Conservation (phyloP, 2,329 filamentous ascomycete genomes). For the Aspergillus fumigatiaffinis region DNA sequence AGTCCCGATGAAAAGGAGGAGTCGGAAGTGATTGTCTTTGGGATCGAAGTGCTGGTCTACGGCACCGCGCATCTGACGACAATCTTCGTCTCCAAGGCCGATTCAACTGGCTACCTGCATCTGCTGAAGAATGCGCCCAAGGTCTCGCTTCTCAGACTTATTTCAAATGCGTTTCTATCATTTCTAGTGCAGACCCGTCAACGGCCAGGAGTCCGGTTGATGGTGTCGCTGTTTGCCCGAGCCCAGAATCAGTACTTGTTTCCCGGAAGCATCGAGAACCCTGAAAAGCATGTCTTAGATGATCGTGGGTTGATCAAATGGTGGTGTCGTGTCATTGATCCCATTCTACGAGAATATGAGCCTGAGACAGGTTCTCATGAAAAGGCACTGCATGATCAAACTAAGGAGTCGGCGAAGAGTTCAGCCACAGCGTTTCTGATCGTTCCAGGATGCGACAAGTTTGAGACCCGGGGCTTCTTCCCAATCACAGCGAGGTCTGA, state of each 20-base stretch:
- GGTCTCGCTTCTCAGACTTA: constrained; percentile 65
- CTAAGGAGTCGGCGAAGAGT: constrained; percentile 26
- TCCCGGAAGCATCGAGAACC: constrained; percentile 81
- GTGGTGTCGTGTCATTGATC: constrained; percentile 89
- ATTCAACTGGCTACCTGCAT: constrained; percentile 85
- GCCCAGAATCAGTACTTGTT: constrained; percentile 94
- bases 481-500: constrained; percentile 51
- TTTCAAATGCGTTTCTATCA: constrained; percentile 70
- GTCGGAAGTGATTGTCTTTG: constrained; percentile 67
- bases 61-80: constrained; percentile 75
- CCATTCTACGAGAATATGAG: constrained; percentile 55
- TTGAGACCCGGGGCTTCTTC: constrained; percentile 75
- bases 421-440: constrained; percentile 73
- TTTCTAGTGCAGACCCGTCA: constrained; percentile 67
- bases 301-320: constrained; percentile 87
- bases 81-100: constrained; percentile 93
- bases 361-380: constrained; percentile 38
- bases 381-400: constrained; percentile 24
- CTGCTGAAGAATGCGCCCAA: constrained; percentile 57
- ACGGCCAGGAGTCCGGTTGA: constrained; percentile 61
- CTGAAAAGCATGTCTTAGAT: constrained; percentile 83
- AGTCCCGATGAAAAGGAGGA: constrained; percentile 21
- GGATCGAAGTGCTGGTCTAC: constrained; percentile 84
- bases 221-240: constrained; percentile 87
- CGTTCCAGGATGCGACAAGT: constrained; percentile 78